phyloP scores from a whole-genome alignment of 202 grass and related monocot species.

The Thinopyrum obtusiflorum region DNA sequence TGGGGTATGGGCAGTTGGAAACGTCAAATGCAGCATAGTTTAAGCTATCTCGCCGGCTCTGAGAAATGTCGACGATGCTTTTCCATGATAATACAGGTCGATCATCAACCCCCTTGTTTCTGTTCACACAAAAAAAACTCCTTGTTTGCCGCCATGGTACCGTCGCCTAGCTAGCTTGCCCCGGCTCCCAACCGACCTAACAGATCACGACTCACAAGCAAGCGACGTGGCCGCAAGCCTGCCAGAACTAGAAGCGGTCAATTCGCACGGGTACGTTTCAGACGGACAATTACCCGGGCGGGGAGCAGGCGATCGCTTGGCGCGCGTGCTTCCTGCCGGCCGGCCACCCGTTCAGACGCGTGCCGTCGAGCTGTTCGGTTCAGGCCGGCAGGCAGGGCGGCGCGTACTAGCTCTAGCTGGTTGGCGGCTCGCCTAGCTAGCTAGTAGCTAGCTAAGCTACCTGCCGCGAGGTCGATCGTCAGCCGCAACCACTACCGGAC shows the following conservation, averaged over 20 bases:
- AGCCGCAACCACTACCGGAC: conserved; percentile 1
- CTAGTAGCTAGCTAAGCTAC: background rate
- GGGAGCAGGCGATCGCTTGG: background rate
- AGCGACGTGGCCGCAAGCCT: background rate
- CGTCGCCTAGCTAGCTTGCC: conserved; percentile 12
- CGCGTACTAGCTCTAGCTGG: background rate
- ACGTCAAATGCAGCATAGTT: conserved; percentile 23
- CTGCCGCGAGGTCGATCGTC: background rate
- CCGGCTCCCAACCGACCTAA: conserved; percentile 26
- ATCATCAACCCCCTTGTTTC: conserved; percentile 2
- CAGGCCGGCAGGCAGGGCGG: conserved; percentile 8
- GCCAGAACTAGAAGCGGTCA: background rate
- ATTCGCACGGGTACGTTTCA: background rate
- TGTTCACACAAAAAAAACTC: too few relatives aligned
- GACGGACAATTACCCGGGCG: background rate
- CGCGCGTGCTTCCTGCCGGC: conserved; percentile 1
- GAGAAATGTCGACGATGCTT: conserved; percentile 9
- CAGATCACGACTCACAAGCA: conserved; percentile 21
- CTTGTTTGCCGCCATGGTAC: background rate
- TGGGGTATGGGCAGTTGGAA: conserved; percentile 1
- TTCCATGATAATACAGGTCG: conserved; percentile 28
- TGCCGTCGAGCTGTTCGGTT: background rate
- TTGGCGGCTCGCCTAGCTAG: background rate
- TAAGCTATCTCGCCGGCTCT: conserved; percentile 42
- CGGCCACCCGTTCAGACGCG: background rate